A percentile compares a stretch with the other conserved stretches of the same genome.
Evolutionary conservation across 495 filamentous ascomycete species (phyloP).

Genomic region (Aspergillus carlsbadensis): DNA sequence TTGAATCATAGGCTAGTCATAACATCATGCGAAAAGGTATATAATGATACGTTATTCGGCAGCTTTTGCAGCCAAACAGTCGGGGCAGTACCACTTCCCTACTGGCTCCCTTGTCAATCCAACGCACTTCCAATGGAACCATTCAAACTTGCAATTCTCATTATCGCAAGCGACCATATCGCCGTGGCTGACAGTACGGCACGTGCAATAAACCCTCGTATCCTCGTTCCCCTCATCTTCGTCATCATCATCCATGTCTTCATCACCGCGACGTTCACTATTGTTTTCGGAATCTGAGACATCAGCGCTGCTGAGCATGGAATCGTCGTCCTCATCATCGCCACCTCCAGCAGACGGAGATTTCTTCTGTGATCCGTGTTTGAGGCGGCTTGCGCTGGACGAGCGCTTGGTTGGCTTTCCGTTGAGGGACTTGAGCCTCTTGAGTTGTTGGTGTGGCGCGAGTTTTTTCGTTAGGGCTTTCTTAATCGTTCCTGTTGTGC

Average conservation of each 20-base stretch:
- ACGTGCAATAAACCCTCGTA: constrained; percentile 87
- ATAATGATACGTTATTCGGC: constrained; percentile 5
- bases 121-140: constrained; percentile 98
- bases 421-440: constrained; percentile 47
- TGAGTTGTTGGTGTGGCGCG: constrained; percentile 63
- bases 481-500: constrained; percentile 51
- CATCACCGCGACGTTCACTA: constrained; percentile 37
- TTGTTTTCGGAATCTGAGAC: constrained; percentile 48
- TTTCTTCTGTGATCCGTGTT: constrained; percentile 47
- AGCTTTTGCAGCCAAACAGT: constrained; percentile 56
- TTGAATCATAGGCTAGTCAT: no score
- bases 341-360: constrained; percentile 58
- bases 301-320: constrained; percentile 52
- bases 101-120: constrained; percentile 83
- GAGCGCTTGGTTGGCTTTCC: constrained; percentile 55
- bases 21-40: background rate
- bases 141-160: constrained; percentile 85
- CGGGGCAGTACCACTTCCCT: constrained; percentile 90
- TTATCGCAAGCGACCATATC: constrained; percentile 99
- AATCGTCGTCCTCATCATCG: constrained; percentile 67
- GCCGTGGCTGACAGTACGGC: constrained; percentile 88
- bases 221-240: constrained; percentile 87
- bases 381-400: constrained; percentile 36
- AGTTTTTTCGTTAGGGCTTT: constrained; percentile 63
- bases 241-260: constrained; percentile 65